Conservation (phyloP, 2,329 filamentous ascomycete genomes). For the Ophiostoma quercus region DNA sequence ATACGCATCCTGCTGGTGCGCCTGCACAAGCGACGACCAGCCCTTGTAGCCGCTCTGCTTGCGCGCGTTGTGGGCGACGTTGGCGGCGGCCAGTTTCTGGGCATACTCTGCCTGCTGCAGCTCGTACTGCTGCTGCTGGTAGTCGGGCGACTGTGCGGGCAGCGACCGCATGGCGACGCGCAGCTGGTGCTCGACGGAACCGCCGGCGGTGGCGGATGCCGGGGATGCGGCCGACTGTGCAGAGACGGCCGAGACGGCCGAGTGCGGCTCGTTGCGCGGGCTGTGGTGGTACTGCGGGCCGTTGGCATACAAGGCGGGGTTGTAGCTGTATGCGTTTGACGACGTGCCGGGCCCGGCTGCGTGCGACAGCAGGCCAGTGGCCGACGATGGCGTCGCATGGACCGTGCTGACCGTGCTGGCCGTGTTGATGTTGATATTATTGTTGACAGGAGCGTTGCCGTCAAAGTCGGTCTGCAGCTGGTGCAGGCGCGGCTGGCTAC, state of each 20-base stretch:
- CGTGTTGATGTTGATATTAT: too few relatives aligned
- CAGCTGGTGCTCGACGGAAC: not conserved
- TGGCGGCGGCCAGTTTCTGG: slow-evolving; percentile 1
- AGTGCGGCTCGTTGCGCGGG: slow-evolving; percentile 23
- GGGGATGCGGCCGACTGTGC: slow-evolving; percentile 11
- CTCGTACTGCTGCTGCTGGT: not conserved
- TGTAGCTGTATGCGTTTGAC: not conserved
- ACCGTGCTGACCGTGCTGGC: not conserved
- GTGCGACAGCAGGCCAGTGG: not conserved
- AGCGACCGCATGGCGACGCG: slow-evolving; percentile 15
- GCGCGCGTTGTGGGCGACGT: not conserved
- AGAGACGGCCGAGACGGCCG: slow-evolving; percentile 16
- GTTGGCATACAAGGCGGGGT: not conserved
- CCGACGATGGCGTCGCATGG: not conserved
- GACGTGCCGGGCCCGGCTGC: not conserved
- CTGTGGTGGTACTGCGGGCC: not conserved
- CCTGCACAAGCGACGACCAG: slow-evolving; percentile 18
- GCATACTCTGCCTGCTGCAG: not conserved
- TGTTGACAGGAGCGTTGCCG: not conserved
- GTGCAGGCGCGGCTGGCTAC: slow-evolving; percentile 25
- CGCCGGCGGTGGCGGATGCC: slow-evolving; percentile 29
- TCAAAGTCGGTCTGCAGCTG: slow-evolving; percentile 26
- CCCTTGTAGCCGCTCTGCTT: slow-evolving; percentile 20
- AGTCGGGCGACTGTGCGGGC: not conserved
- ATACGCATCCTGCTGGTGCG: not conserved